Evolutionary conservation across 805 yeast species (phyloP).

Genomic region (Wickerhamomyces ciferrii): DNA sequence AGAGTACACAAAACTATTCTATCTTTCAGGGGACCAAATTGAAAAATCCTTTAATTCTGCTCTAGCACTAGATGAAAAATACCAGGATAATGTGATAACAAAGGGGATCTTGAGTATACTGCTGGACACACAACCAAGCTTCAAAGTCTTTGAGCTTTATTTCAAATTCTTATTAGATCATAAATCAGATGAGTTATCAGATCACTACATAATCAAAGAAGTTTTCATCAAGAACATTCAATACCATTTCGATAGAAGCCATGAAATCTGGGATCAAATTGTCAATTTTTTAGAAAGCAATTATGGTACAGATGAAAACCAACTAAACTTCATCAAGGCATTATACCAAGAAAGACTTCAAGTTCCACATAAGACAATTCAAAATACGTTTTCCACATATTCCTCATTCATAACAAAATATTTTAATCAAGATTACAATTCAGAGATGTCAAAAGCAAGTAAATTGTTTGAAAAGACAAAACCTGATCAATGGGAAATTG

Average conservation of each 20-base stretch:
- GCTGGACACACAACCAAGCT: neutral
- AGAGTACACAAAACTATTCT: neutral
- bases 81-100: no score
- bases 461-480: conserved; percentile 26
- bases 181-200: neutral
- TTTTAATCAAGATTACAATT: conserved; percentile 25
- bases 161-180: neutral
- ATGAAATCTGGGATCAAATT: neutral
- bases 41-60: neutral
- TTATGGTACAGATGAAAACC: neutral
- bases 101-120: neutral
- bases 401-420: conserved; percentile 35
- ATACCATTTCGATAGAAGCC: conserved; percentile 5
- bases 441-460: conserved; percentile 31
- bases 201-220: neutral
- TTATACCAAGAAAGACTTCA: conserved; percentile 24
- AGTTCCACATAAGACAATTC: conserved; percentile 36
- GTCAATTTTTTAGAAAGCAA: neutral
- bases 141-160: neutral
- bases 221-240: neutral
- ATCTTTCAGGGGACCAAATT: neutral
- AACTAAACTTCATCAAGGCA: neutral
- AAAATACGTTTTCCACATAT: conserved; percentile 32
- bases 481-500: conserved; percentile 25
- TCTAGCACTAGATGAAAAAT: no score